These are phyloP conservation scores for Maudiozyma barnettii DNA, from an alignment of 805 yeast genomes.

Conservation along the genomic window DNA sequence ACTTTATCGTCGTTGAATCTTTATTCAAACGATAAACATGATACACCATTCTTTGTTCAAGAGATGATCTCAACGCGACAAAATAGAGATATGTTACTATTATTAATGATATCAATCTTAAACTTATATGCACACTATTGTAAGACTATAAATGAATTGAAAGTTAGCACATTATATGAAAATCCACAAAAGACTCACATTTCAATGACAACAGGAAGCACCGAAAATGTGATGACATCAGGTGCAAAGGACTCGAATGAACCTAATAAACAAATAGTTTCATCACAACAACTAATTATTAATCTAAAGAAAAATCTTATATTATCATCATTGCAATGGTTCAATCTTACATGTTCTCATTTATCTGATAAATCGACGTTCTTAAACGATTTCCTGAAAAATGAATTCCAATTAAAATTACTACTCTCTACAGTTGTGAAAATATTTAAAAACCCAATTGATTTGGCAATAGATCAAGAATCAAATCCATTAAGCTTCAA, in stretches of 20 bases:
- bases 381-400: conserved; percentile 37
- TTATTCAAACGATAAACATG: conserved; percentile 28
- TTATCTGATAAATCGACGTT: not conserved
- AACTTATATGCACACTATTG: conserved; percentile 53
- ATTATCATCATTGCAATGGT: conserved; percentile 49
- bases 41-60: not conserved
- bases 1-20: conserved; percentile 53
- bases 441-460: conserved; percentile 40
- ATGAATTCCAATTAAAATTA: conserved; percentile 44
- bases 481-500: conserved; percentile 28
- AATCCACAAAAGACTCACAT: not conserved
- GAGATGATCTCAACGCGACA: not conserved
- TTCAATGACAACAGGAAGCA: not conserved
- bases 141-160: conserved; percentile 14
- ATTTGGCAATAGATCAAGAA: conserved; percentile 31
- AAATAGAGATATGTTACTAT: not conserved
- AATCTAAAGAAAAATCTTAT: conserved; percentile 36
- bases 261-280: not conserved
- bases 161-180: not conserved
- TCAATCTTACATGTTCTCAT: conserved; percentile 38
- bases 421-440: conserved; percentile 40
- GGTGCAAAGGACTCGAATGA: not conserved
- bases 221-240: not conserved
- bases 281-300: conserved; percentile 15
- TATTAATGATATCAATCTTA: conserved; percentile 39